Evolutionary conservation across 2,329 filamentous ascomycete species (phyloP).

Genomic region (Aquanectria penicillioides): DNA sequence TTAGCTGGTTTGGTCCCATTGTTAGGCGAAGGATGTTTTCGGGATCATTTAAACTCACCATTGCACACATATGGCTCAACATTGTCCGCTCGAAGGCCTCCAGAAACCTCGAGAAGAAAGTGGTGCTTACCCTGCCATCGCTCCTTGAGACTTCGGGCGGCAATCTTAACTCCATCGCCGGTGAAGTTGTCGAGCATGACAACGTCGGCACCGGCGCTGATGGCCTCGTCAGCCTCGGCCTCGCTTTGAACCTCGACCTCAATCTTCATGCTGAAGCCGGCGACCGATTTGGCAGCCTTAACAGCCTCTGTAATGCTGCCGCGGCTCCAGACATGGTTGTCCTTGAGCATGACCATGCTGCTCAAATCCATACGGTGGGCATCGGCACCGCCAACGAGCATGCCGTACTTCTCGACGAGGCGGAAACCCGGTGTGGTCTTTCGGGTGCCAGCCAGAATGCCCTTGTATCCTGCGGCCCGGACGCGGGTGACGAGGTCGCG

Average conservation of each 20-base stretch:
- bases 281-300: constrained; percentile 81
- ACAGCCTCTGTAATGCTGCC: constrained; percentile 90
- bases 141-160: constrained; percentile 79
- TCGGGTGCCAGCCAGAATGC: constrained; percentile 90
- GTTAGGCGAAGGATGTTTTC: neutral
- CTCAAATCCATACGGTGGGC: constrained; percentile 90
- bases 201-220: constrained; percentile 89
- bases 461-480: constrained; percentile 76
- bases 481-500: constrained; percentile 64
- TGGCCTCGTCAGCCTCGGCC: constrained; percentile 89
- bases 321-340: constrained; percentile 96
- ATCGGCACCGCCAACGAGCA: constrained; percentile 93
- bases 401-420: constrained; percentile 97
- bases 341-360: constrained; percentile 98
- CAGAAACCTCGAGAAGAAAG: constrained; percentile 91
- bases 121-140: constrained; percentile 79
- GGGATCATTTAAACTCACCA: constrained; percentile 56
- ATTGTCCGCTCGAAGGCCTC: constrained; percentile 87
- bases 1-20: constrained; percentile 8
- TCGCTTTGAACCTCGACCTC: constrained; percentile 95
- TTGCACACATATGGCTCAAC: constrained; percentile 82
- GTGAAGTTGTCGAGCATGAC: constrained; percentile 98
- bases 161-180: constrained; percentile 78
- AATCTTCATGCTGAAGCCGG: constrained; percentile 91
- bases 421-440: constrained; percentile 98